Conservation (phyloP, 1,284 basidiomycete genomes). For the Austroboletus rostrupii region DNA sequence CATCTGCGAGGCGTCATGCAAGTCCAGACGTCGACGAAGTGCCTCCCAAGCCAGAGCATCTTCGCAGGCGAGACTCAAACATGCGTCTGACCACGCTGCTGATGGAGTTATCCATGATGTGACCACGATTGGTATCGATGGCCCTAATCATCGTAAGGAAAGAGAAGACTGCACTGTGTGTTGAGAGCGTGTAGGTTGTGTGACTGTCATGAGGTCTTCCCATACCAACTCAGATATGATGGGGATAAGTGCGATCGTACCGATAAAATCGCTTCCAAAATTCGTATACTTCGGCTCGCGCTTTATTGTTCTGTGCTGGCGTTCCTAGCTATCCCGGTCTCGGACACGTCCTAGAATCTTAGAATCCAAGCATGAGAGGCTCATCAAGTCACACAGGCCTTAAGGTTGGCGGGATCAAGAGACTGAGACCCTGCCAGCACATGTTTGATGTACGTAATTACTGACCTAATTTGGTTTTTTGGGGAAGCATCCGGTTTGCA, state of each 20-base stretch:
- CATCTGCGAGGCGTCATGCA: no score
- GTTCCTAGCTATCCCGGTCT: background rate
- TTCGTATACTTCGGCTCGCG: background rate
- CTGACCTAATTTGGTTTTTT: conserved; percentile 29
- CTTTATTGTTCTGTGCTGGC: conserved; percentile 2
- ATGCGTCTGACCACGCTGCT: conserved; percentile 19
- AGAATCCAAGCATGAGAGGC: background rate
- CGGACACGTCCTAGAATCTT: background rate
- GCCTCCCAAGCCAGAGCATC: no score
- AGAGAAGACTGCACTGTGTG: conserved; percentile 7
- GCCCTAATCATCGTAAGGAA: conserved; percentile 12
- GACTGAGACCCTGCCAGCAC: background rate
- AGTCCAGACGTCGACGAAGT: no score
- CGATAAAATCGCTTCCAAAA: background rate
- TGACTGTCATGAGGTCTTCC: conserved; percentile 8
- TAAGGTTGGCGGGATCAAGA: background rate
- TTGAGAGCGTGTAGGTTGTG: conserved; percentile 10
- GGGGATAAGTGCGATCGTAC: background rate
- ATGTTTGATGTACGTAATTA: conserved; percentile 19
- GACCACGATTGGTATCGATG: conserved; percentile 29
- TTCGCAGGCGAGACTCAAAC: conserved; percentile 4
- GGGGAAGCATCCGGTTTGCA: conserved; percentile 19
- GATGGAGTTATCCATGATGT: conserved; percentile 19
- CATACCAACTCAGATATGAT: background rate
- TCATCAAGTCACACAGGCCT: background rate